Percentiles rank a stretch among this genome's conserved stretches.
Evolutionary conservation across 805 yeast species (phyloP).

Genomic region (Saccharomycopsis microspora): DNA sequence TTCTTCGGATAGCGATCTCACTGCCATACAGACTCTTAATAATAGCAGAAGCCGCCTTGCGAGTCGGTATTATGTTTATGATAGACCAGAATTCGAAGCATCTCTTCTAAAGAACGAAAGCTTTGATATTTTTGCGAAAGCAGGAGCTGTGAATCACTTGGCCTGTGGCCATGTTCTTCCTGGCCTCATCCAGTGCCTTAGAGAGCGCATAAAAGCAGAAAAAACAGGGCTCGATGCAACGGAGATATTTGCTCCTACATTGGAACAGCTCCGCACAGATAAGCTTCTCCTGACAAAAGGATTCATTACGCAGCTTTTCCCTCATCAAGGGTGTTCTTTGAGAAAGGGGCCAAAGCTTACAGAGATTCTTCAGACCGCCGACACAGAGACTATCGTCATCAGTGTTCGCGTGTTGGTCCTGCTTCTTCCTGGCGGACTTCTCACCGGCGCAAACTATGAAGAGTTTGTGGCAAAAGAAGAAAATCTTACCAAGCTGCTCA

Average conservation of each 20-base stretch:
- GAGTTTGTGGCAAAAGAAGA: not conserved
- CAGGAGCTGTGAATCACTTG: not conserved
- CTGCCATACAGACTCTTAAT: too few species aligned
- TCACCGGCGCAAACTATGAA: slow-evolving; percentile 3
- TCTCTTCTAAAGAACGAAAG: not conserved
- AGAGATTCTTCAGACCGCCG: not conserved
- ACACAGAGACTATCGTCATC: not conserved
- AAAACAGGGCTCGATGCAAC: not conserved
- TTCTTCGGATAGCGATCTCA: too few species aligned
- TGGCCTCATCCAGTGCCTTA: not conserved
- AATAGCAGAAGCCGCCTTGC: too few species aligned
- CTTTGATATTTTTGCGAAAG: slow-evolving; percentile 6
- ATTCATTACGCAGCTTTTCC: slow-evolving; percentile 9
- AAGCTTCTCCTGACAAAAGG: slow-evolving; percentile 1
- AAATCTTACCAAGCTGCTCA: not conserved
- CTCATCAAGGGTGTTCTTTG: slow-evolving; percentile 13
- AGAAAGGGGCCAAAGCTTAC: slow-evolving; percentile 3
- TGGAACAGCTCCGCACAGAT: slow-evolving; percentile 2
- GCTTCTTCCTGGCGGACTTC: slow-evolving; percentile 7
- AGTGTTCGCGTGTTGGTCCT: slow-evolving; percentile 2
- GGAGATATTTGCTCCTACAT: slow-evolving; percentile 9
- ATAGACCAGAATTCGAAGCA: slow-evolving; percentile 1
- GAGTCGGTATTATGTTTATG: slow-evolving; percentile 4
- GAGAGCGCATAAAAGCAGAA: not conserved
- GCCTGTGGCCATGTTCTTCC: slow-evolving; percentile 6